Evolutionary conservation across 345 rosid species (phyloP), one percentile per base, ranked within the genome.

Genomic region (Eucalyptus sideroxylon): DNA sequence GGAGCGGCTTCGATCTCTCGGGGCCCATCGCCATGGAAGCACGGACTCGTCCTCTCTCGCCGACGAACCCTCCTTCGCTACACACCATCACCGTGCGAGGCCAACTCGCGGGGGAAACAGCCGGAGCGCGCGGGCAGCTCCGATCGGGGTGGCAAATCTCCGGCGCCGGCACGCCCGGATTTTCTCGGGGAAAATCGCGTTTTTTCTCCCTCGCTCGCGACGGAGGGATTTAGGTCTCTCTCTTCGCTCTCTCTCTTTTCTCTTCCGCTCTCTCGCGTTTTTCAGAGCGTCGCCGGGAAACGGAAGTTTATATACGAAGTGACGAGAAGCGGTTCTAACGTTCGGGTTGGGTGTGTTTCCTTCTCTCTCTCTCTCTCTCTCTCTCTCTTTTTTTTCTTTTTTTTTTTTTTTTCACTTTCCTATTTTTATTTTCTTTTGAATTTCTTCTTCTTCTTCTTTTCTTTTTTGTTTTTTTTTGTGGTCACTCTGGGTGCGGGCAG

Each of bases 1-100:
- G 93, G 40, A 93, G 95, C 86, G 83, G 91, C 90, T 93, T 95
- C 81, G 96, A 91, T 93, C 96, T 92, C 94, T 93, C 95, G 37
- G 89, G 91, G 44, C 90, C 92, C 95, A 87, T 93, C 90, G 92
- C 91, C 94, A 90, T 91, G 90, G 83, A 21, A 77, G 82, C 83
- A 77, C 83, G 83, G 83, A 40, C 83, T 11, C 83, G 83, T 77
- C 40, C 83, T 77, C 27, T 77, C 45, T 77, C 47, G 83, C 83
- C 83, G 83, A 40, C 47, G 47, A 77, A 72, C 83, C 24, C 83
- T 21, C 44, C 82, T 19, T 8, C 83, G 27, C 83, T 37, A 40
- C 83, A 77, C 83, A 77, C 83, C 83, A 77, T 77, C 83, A 72
- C 87, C 87, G 44, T n/a, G 87, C 87, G 40, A 34, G 40, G 37